phyloP scores from a whole-genome alignment of 306 rosid genomes.

The Cicer pinnatifidum region DNA sequence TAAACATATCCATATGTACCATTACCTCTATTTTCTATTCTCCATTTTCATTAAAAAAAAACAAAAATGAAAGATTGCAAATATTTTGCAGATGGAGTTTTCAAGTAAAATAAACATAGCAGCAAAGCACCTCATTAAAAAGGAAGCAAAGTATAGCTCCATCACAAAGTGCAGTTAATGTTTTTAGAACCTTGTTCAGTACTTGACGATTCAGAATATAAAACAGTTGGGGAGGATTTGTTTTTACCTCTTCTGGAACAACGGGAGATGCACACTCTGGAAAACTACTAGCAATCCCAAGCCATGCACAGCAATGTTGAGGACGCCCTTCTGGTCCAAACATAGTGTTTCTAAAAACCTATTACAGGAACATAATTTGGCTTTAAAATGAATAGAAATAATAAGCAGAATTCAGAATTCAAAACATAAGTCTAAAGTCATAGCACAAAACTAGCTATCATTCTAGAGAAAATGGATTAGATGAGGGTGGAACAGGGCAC shows the following conservation, averaged over 20 bases:
- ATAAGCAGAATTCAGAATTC: slow-evolving; percentile 36
- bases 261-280: slow-evolving; percentile 93
- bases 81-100: slow-evolving; percentile 34
- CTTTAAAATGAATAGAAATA: slow-evolving; percentile 44
- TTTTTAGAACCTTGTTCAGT: slow-evolving; percentile 28
- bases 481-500: slow-evolving; percentile 40
- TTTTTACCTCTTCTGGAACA: slow-evolving; percentile 89
- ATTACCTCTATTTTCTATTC: slow-evolving; percentile 34
- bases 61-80: slow-evolving; percentile 28
- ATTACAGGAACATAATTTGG: slow-evolving; percentile 41
- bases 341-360: slow-evolving; percentile 99
- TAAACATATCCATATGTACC: slow-evolving; percentile 23
- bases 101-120: slow-evolving; percentile 33
- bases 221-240: slow-evolving; percentile 30
- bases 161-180: background rate
- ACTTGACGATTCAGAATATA: slow-evolving; percentile 24
- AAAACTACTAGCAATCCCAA: slow-evolving; percentile 97
- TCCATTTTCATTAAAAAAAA: slow-evolving; percentile 34
- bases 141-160: slow-evolving; percentile 15
- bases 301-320: slow-evolving; percentile 99
- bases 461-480: slow-evolving; percentile 30
- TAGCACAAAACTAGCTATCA: slow-evolving; percentile 28
- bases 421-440: slow-evolving; percentile 35
- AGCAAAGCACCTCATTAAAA: slow-evolving; percentile 11
- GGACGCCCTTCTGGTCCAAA: slow-evolving; percentile 99